phyloP scores from a whole-genome alignment of 106 monocot species.

The Agapanthus africanus region DNA sequence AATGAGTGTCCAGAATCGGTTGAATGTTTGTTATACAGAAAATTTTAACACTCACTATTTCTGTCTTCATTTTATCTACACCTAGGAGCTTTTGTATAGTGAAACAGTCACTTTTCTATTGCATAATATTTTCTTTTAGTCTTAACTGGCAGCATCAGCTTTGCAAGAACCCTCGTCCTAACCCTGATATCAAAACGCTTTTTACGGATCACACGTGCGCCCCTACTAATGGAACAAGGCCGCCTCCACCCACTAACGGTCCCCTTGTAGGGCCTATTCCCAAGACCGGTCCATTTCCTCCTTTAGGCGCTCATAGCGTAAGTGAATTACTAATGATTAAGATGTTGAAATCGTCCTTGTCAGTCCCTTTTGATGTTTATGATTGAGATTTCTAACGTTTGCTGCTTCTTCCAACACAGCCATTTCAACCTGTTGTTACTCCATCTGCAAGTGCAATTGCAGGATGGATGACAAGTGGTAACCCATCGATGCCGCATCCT shows the following conservation, averaged over 20 bases:
- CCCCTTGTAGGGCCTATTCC: constrained; percentile 79
- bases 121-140: constrained; percentile 23
- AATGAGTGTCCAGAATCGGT: neutral
- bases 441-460: constrained; percentile 82
- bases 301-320: constrained; percentile 75
- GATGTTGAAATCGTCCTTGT: no score
- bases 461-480: constrained; percentile 94
- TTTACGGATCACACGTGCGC: constrained; percentile 91
- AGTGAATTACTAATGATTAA: constrained; percentile 11
- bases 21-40: neutral
- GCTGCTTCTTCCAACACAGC: constrained; percentile 32
- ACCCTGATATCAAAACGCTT: constrained; percentile 97
- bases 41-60: neutral
- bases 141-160: constrained; percentile 99
- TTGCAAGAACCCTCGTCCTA: constrained; percentile 94
- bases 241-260: constrained; percentile 56
- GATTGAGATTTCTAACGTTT: neutral
- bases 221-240: constrained; percentile 67
- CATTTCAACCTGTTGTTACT: constrained; percentile 89
- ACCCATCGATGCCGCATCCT: constrained; percentile 69
- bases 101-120: neutral
- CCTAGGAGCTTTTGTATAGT: neutral
- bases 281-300: constrained; percentile 80
- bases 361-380: neutral
- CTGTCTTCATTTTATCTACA: neutral